phyloP scores from a whole-genome alignment of 208 protist genomes.

The Naegleria lovaniensis region DNA sequence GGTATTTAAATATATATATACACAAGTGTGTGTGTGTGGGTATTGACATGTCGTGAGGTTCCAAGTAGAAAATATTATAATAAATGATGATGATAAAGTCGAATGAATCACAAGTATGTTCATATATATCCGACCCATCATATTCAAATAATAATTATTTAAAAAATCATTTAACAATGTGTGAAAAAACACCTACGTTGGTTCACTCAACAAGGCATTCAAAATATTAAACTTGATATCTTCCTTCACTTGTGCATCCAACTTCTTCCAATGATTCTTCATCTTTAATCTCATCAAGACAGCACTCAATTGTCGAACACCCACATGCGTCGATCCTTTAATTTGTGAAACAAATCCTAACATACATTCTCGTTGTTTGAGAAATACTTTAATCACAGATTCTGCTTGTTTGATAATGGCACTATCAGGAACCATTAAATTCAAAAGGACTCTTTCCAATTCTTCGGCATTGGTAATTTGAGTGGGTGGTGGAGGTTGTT shows the following conservation, averaged over 20 bases:
- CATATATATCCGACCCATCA: too few species aligned
- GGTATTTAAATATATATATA: too few species aligned
- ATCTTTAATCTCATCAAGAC: slow-evolving; percentile 39
- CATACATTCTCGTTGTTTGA: neutral
- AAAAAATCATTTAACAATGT: too few species aligned
- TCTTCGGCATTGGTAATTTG: slow-evolving; percentile 15
- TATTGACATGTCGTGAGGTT: too few species aligned
- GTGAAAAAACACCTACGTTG: neutral
- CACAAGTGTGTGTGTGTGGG: too few species aligned
- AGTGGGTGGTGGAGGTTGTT: too few species aligned
- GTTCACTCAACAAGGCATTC: neutral
- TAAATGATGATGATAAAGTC: too few species aligned
- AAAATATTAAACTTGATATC: slow-evolving; percentile 31
- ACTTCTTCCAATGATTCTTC: slow-evolving; percentile 31
- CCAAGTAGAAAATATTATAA: too few species aligned
- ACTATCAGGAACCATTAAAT: neutral
- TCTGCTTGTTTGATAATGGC: neutral
- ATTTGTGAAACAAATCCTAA: slow-evolving; percentile 4
- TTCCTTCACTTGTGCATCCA: neutral
- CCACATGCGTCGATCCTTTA: neutral
- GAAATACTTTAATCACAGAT: neutral
- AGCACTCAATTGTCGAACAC: slow-evolving; percentile 40
- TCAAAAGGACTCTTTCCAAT: neutral
- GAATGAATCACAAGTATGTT: too few species aligned
- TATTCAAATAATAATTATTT: neutral